phyloP scores from a whole-genome alignment of 2,329 filamentous ascomycete species.

The Colletotrichum sublineola region DNA sequence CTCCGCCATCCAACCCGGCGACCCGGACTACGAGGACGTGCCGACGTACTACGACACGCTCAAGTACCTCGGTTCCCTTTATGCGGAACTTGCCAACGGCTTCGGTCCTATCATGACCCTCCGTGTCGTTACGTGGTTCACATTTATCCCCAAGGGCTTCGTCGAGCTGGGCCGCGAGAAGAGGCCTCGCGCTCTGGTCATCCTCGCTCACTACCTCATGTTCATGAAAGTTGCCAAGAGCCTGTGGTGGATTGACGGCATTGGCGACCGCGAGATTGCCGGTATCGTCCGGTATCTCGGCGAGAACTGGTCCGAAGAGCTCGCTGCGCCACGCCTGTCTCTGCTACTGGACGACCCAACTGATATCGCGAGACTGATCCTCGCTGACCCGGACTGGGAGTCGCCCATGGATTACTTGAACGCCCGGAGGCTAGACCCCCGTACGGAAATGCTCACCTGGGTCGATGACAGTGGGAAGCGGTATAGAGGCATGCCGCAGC shows the following conservation, averaged over 20 bases:
- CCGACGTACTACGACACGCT: slow-evolving; percentile 61
- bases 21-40: slow-evolving; percentile 57
- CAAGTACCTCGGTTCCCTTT: slow-evolving; percentile 65
- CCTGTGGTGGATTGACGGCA: slow-evolving; percentile 65
- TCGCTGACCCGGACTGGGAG: slow-evolving; percentile 60
- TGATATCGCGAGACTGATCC: slow-evolving; percentile 57
- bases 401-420: slow-evolving; percentile 44
- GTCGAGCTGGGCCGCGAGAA: slow-evolving; percentile 57
- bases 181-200: slow-evolving; percentile 62
- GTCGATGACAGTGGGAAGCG: slow-evolving; percentile 42
- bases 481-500: slow-evolving; percentile 30
- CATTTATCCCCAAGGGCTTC: slow-evolving; percentile 61
- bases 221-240: slow-evolving; percentile 60
- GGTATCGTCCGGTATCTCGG: slow-evolving; percentile 59
- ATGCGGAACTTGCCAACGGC: slow-evolving; percentile 61
- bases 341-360: slow-evolving; percentile 50
- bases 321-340: slow-evolving; percentile 58
- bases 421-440: slow-evolving; percentile 14
- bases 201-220: slow-evolving; percentile 65
- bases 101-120: slow-evolving; percentile 60
- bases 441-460: slow-evolving; percentile 38
- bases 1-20: slow-evolving; percentile 57
- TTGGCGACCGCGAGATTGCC: slow-evolving; percentile 60
- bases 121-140: slow-evolving; percentile 67
- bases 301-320: slow-evolving; percentile 55